Base-by-base conservation (phyloP, 2,329 filamentous ascomycete genomes). In the Colletotrichum limetticola region DNA sequence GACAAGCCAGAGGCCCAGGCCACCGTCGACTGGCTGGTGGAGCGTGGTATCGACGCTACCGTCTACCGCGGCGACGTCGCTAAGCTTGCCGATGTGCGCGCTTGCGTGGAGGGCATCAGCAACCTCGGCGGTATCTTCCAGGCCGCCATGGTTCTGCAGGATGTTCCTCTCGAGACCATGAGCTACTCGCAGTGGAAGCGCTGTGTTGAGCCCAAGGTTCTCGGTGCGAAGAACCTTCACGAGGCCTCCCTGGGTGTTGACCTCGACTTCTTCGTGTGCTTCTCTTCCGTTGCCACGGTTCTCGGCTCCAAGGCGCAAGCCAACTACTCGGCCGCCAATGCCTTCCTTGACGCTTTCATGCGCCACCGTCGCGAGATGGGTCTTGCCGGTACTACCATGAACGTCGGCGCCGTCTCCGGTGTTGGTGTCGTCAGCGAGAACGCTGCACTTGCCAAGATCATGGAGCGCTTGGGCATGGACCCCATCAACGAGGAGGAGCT, bases 71-170 rank as follows among this genome's bases (percentile, higher is more conserved):
- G 82, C 57, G 81, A 83, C 71, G 80, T 84, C 19, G 77, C 77
- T 59, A 77, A 76, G 61, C 73, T 58, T 19, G 66, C 67, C 5
- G 77, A 79, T 49, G 78, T 83, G 12, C 74, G 78, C 58, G 72
- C 68, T 9, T 73, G 74, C 26, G 58, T 79, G 24, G 73, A 70
- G 35, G 61, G 61, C 30, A 74, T 75, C 72, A 19, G 77, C 74
- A 79, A 79, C 14, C 77, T 85, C 5, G 76, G 78, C 5, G 84
- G 84, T 55, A 76, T 85, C 12, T 76, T 86, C 49, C 83, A 86
- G 60, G 77, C 79, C 5, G 80, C 85, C 19, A 83, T 85, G 82
- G 82, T 84, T 12, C 75, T 78, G 14, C 68, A 75, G n/a, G 77
- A 78, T n/a, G 37, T 55, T 6, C 61, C 73, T 8, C 62, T 79